Conservation (phyloP, 345 rosid genomes). For the Physaria fendleri region DNA sequence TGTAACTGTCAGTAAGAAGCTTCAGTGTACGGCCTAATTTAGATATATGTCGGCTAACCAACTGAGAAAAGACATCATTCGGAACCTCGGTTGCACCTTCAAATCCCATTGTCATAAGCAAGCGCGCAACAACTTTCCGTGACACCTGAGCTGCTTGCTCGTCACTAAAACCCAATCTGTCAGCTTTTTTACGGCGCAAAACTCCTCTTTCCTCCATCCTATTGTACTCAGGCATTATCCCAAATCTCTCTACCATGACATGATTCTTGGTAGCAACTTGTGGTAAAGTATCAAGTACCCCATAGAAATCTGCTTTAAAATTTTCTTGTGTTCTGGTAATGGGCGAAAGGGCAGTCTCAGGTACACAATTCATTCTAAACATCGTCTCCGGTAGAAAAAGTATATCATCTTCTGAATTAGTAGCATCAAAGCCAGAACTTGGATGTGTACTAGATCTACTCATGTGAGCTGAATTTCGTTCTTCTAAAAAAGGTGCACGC, state of each 20-base stretch:
- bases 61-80: constrained; percentile 70
- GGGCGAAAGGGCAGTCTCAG: constrained; percentile 61
- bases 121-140: constrained; percentile 56
- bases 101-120: constrained; percentile 56
- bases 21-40: constrained; percentile 67
- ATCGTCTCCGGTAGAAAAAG: constrained; percentile 71
- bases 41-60: constrained; percentile 54
- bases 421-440: constrained; percentile 39
- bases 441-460: constrained; percentile 32
- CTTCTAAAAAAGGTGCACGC: constrained; percentile 48
- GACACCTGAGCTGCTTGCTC: constrained; percentile 68
- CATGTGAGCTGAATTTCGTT: constrained; percentile 33
- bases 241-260: constrained; percentile 82
- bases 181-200: constrained; percentile 48
- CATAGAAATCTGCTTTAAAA: constrained; percentile 48
- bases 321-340: constrained; percentile 33
- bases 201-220: constrained; percentile 68
- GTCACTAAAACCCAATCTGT: constrained; percentile 46
- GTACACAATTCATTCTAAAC: constrained; percentile 74
- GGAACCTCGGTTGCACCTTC: constrained; percentile 81
- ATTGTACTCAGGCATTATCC: constrained; percentile 58
- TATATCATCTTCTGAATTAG: constrained; percentile 48
- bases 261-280: constrained; percentile 54
- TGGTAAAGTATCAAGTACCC: constrained; percentile 73
- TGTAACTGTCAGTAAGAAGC: constrained; percentile 77